A percentile compares a stretch with the other conserved stretches of the same genome.
Conservation (phyloP, 2,329 filamentous ascomycete species). For the Cytospora schulzeri region DNA sequence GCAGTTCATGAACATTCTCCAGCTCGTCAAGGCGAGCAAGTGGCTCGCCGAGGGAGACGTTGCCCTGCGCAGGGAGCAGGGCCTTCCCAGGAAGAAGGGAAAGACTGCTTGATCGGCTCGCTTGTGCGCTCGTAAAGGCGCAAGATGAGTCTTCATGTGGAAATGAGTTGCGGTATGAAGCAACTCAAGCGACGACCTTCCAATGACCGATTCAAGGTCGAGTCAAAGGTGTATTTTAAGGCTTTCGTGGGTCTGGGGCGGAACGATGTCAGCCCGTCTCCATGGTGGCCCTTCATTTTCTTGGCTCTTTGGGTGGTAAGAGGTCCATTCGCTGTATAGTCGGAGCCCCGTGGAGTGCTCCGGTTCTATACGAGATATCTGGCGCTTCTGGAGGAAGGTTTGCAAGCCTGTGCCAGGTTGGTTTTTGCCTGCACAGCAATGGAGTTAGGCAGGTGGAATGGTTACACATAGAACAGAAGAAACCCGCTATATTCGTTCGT, state of each 20-base stretch:
- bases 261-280: neutral
- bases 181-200: neutral
- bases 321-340: neutral
- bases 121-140: neutral
- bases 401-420: neutral
- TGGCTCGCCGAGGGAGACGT: slow-evolving; percentile 93
- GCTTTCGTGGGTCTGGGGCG: neutral
- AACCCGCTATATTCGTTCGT: neutral
- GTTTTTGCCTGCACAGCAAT: slow-evolving; percentile 11
- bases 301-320: neutral
- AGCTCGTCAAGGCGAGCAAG: slow-evolving; percentile 88
- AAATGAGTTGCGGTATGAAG: neutral
- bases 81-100: slow-evolving; percentile 52
- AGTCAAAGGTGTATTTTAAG: neutral
- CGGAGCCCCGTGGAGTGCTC: neutral
- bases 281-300: neutral
- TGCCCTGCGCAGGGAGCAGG: slow-evolving; percentile 59
- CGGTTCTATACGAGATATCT: neutral
- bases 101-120: slow-evolving; percentile 15
- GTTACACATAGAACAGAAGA: neutral
- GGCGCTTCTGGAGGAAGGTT: neutral
- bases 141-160: neutral
- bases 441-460: slow-evolving; percentile 16
- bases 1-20: slow-evolving; percentile 91
- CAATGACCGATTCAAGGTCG: neutral